Base-by-base conservation (phyloP, 352 stramenopile species). In the Pythium pectinolyticum region DNA sequence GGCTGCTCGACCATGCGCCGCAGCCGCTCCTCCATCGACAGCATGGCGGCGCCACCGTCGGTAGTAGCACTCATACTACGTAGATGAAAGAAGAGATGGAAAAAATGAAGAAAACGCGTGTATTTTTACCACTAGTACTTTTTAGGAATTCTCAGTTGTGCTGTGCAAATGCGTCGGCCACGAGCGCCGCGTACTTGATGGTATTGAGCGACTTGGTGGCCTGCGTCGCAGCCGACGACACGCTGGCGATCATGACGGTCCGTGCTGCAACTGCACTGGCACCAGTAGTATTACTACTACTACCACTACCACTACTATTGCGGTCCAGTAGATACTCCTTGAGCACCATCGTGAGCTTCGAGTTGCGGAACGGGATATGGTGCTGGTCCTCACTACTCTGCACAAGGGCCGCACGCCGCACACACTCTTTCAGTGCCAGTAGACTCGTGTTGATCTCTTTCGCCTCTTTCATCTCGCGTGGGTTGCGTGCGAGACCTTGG, bases 381-480 rank as follows among this genome's bases (percentile, higher is more conserved):
- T 65, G 58, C 50, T 69, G 64, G 28, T 65, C 61, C 19, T 49
- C 46, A 9, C 20, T 37, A 22, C 52, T 25, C 31, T 79, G 74
- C 5, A 61, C 66, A n/a, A n/a, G n/a, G n/a, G n/a, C n/a, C n/a
- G n/a, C n/a, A n/a, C n/a, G n/a, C 37, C 75, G 73, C 32, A 81
- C 75, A 27, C 75, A 84, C 40, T 82, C 75, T 25, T 84, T 84
- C n/a, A 84, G 66, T 7, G 75, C 73, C 2, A 84, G 59, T 9
- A 84, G 56, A 59, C 75, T 84, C 58, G 63, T 61, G 34, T 84
- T 84, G 48, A 81, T 81, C 59, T 78, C 70, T 25, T 53, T 60
- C 1, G 70, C 70, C 48, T 75, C 70, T 5, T 35, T 30, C 37
- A 72, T 55, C 30, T 74, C 67, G 17, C 45, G 59, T 0, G 69